Percentiles rank a stretch among this genome's conserved stretches.
Evolutionary conservation across 208 protist genomes (phyloP).

Genomic region (Leptomonas pyrrhocoris): DNA sequence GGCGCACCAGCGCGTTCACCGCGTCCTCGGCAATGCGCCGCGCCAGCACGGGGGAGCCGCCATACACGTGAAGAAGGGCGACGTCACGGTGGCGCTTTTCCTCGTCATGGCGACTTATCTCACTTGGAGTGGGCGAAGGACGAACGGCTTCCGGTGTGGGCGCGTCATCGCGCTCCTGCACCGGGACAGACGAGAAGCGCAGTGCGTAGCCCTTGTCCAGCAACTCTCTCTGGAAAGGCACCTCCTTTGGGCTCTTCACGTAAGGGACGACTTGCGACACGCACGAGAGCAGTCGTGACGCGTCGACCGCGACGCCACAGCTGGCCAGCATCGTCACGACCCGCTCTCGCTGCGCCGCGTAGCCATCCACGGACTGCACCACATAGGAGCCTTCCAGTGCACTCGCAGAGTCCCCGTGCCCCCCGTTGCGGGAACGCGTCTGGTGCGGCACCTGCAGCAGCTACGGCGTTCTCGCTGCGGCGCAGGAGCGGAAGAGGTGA

Average conservation of each 20-base stretch:
- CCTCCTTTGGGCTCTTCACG: constrained; percentile 32
- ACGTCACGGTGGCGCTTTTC: constrained; percentile 6
- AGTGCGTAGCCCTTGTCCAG: constrained; percentile 60
- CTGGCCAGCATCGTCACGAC: constrained; percentile 40
- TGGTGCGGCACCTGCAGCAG: too few relatives aligned
- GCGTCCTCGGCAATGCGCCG: constrained; percentile 63
- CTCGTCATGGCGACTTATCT: not conserved
- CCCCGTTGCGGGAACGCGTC: not conserved
- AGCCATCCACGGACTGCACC: constrained; percentile 33
- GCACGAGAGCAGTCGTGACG: constrained; percentile 61
- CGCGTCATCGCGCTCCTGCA: not conserved
- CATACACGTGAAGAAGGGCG: constrained; percentile 72
- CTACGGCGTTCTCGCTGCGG: not conserved
- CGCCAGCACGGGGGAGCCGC: constrained; percentile 57
- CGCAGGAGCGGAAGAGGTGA: constrained; percentile 26
- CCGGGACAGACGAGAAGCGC: constrained; percentile 28
- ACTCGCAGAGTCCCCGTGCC: too few relatives aligned
- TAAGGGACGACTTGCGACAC: constrained; percentile 56
- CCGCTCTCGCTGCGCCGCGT: constrained; percentile 38
- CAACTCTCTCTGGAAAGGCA: constrained; percentile 54
- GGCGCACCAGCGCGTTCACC: constrained; percentile 47
- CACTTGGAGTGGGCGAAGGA: not conserved
- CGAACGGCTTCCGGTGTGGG: not conserved
- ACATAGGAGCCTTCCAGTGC: not conserved
- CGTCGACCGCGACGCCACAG: constrained; percentile 54